Percentiles rank a stretch among this genome's conserved stretches.
Conservation (phyloP, 1,284 basidiomycete genomes). For the Lignosus rhinocerotis region DNA sequence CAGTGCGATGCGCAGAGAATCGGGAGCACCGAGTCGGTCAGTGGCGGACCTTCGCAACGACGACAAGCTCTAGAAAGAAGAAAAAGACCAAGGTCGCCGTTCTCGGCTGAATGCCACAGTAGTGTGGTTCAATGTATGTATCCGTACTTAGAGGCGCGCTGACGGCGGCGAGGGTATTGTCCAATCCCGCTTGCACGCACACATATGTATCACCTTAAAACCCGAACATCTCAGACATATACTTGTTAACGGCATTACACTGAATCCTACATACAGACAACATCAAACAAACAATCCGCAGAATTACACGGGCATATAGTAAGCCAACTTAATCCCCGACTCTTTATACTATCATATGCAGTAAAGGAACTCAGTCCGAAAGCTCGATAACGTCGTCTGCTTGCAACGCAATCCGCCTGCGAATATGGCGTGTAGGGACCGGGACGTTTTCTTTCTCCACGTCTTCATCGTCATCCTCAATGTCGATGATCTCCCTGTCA, state of each 20-base stretch:
- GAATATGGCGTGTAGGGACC: constrained; percentile 52
- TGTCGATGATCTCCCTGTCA: constrained; percentile 30
- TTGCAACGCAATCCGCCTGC: constrained; percentile 36
- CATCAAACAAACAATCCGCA: background rate
- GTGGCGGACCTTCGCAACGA: constrained; percentile 70
- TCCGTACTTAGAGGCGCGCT: constrained; percentile 9
- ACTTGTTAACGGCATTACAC: background rate
- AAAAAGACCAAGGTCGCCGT: constrained; percentile 73
- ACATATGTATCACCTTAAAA: constrained; percentile 6
- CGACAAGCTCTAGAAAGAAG: constrained; percentile 55
- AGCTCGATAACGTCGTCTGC: constrained; percentile 26
- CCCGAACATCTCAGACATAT: background rate
- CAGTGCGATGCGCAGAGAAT: constrained; percentile 46
- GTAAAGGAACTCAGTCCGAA: constrained; percentile 16
- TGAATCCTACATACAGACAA: constrained; percentile 7
- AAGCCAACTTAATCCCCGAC: background rate
- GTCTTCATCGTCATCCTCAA: constrained; percentile 47
- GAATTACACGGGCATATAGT: constrained; percentile 9
- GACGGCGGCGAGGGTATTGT: background rate
- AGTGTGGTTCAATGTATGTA: constrained; percentile 6
- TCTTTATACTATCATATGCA: background rate
- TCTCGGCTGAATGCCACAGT: constrained; percentile 52
- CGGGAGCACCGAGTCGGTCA: constrained; percentile 80
- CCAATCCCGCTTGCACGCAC: background rate
- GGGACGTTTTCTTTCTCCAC: constrained; percentile 67